phyloP scores from a whole-genome alignment of 148 eudicot genomes.

The Chenopodium album region DNA sequence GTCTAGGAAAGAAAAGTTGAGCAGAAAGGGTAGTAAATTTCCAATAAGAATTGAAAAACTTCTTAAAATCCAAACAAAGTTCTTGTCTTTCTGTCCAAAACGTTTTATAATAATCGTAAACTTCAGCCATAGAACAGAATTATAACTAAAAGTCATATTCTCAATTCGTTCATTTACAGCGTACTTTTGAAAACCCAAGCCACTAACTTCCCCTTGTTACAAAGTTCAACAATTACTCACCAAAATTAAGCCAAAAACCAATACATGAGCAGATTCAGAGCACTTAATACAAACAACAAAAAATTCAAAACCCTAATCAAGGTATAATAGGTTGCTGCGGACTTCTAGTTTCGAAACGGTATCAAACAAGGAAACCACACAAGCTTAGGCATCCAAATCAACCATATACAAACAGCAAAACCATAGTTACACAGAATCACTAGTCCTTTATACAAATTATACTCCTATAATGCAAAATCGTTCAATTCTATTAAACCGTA shows the following conservation, averaged over 20 bases:
- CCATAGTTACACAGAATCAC: not conserved
- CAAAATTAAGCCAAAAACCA: not conserved
- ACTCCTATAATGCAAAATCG: not conserved
- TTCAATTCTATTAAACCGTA: not conserved
- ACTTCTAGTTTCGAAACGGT: not conserved
- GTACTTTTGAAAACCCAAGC: not conserved
- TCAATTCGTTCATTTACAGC: not conserved
- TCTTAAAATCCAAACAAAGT: not conserved
- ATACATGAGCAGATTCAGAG: not conserved
- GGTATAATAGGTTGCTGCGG: not conserved
- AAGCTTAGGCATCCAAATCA: not conserved
- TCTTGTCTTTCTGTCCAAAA: not conserved
- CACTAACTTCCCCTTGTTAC: not conserved
- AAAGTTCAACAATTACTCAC: not conserved
- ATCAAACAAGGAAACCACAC: not conserved
- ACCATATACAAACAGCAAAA: not conserved
- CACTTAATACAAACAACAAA: not conserved
- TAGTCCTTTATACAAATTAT: not conserved
- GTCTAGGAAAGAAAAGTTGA: not conserved
- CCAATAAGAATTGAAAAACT: not conserved
- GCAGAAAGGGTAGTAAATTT: not conserved
- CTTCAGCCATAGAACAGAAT: not conserved
- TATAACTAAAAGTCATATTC: not conserved
- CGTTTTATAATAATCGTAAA: not conserved
- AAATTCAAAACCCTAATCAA: not conserved